These are phyloP conservation scores for Cryptosporidium baileyi DNA, from an alignment of 169 alveolate genomes.

Conservation along the genomic window DNA sequence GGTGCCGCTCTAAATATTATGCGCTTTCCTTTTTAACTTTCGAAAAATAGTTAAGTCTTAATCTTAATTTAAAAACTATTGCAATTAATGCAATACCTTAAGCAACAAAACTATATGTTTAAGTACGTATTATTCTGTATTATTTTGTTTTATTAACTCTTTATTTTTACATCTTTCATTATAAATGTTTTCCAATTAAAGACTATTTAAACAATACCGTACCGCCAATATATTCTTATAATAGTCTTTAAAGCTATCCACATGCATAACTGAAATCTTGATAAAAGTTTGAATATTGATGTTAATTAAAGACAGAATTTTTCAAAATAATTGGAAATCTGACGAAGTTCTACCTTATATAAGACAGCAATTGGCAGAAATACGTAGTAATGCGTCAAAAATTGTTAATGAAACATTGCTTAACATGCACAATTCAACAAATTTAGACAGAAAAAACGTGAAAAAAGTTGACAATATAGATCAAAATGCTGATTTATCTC, in stretches of 20 bases:
- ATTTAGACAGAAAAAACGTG: not conserved
- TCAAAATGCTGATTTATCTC: not conserved
- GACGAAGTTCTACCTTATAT: slow-evolving; percentile 28
- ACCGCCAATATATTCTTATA: too few relatives aligned
- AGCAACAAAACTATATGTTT: too few relatives aligned
- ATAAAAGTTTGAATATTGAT: not conserved
- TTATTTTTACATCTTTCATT: too few relatives aligned
- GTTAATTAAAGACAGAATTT: not conserved
- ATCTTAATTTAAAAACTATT: too few relatives aligned
- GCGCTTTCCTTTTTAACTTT: not conserved
- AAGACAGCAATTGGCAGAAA: slow-evolving; percentile 5
- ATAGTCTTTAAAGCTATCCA: too few relatives aligned
- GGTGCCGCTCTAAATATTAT: slow-evolving; percentile 11
- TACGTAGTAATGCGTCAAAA: slow-evolving; percentile 27
- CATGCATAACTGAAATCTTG: too few relatives aligned
- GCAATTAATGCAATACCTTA: too few relatives aligned
- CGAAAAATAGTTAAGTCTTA: too few relatives aligned
- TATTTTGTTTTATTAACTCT: too few relatives aligned
- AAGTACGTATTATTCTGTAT: not conserved
- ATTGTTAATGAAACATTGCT: slow-evolving; percentile 22
- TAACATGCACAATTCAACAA: not conserved
- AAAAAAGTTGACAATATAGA: not conserved
- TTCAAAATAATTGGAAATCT: slow-evolving; percentile 32
- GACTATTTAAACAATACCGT: too few relatives aligned
- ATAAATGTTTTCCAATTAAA: too few relatives aligned